Evolutionary conservation across 2,329 filamentous ascomycete species (phyloP).

Genomic region (Incumbomyces delicatus): DNA sequence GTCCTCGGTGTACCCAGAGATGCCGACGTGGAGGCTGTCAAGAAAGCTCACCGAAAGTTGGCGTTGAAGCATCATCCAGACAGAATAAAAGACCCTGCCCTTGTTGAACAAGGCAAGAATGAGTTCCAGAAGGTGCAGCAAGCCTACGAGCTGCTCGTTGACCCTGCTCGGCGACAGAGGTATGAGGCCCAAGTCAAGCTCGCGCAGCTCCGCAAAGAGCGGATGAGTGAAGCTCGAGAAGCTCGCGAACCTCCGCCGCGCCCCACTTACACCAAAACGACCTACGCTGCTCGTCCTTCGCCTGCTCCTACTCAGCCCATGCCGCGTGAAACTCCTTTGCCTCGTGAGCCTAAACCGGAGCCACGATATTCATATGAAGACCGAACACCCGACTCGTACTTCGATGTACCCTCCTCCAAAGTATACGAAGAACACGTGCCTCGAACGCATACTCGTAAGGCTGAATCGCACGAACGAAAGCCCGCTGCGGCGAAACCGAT

Average conservation of each 20-base stretch:
- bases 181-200: conserved; percentile 71
- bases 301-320: conserved; percentile 9
- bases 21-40: conserved; percentile 62
- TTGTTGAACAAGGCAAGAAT: conserved; percentile 69
- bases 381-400: conserved; percentile 26
- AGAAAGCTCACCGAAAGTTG: conserved; percentile 72
- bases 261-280: conserved; percentile 13
- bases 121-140: conserved; percentile 89
- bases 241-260: conserved; percentile 1
- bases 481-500: conserved; percentile 24
- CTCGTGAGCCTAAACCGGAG: conserved; percentile 29
- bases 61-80: conserved; percentile 85
- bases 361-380: conserved; percentile 35
- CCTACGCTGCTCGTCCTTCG: conserved; percentile 14
- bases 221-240: conserved; percentile 35
- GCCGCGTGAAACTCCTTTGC: conserved; percentile 1
- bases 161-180: conserved; percentile 59
- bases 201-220: conserved; percentile 52
- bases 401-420: conserved; percentile 26
- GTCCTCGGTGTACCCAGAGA: conserved; percentile 63
- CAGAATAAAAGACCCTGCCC: conserved; percentile 69
- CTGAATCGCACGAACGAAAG: conserved; percentile 27
- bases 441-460: conserved; percentile 30
- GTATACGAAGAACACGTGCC: conserved; percentile 28
- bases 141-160: conserved; percentile 81